phyloP scores from a whole-genome alignment of 441 rosid species.

The Populus tomentosa region DNA sequence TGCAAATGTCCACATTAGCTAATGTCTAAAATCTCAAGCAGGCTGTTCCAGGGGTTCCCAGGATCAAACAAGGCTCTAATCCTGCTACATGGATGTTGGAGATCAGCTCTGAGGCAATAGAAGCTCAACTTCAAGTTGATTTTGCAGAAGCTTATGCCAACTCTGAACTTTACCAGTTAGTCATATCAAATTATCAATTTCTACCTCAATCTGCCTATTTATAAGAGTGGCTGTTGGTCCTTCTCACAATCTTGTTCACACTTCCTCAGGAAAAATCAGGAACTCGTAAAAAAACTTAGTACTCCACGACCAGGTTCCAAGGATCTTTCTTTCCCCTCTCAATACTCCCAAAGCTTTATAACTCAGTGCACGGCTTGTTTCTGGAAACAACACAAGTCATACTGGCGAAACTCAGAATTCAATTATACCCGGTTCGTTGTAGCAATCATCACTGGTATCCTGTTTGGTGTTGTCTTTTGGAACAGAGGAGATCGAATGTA shows the following conservation, averaged over 20 bases:
- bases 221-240: not conserved
- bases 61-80: constrained; percentile 47
- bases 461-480: constrained; percentile 59
- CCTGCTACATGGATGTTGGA: constrained; percentile 76
- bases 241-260: not conserved
- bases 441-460: constrained; percentile 39
- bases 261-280: constrained; percentile 45
- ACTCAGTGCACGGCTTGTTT: constrained; percentile 62
- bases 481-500: constrained; percentile 44
- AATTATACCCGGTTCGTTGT: constrained; percentile 44
- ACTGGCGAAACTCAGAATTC: constrained; percentile 58
- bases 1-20: not conserved
- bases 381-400: constrained; percentile 60
- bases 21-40: constrained; percentile 17
- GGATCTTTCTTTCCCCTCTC: constrained; percentile 52
- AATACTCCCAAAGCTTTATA: constrained; percentile 46
- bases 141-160: constrained; percentile 50
- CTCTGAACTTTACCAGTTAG: constrained; percentile 46
- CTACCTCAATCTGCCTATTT: not conserved
- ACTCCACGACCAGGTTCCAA: constrained; percentile 40
- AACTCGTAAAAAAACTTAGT: constrained; percentile 46
- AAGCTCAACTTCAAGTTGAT: constrained; percentile 47
- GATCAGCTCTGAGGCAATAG: constrained; percentile 38
- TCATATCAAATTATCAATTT: not conserved
- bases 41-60: constrained; percentile 55